Evolutionary conservation across 2,329 filamentous ascomycete species (phyloP).

Genomic region (Aureobasidium sp.): DNA sequence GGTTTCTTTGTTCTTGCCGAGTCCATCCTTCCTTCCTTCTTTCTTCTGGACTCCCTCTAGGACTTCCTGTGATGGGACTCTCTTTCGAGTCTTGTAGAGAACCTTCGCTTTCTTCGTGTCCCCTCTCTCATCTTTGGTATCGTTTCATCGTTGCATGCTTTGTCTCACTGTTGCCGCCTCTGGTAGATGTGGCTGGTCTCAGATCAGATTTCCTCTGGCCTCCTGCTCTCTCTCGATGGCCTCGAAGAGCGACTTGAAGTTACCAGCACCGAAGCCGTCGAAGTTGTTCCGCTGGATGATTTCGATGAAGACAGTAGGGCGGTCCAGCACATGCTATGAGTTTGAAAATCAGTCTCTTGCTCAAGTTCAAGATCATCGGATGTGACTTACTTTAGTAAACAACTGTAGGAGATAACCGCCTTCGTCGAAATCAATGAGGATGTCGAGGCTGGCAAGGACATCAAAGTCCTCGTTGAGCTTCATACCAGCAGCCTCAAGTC

Average conservation of each 20-base stretch:
- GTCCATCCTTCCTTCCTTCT: not conserved
- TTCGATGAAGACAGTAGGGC: constrained; percentile 96
- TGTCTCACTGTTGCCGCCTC: no score
- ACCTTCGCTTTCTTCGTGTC: no score
- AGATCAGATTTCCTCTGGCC: constrained; percentile 76
- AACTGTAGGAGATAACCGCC: constrained; percentile 80
- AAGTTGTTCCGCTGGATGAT: constrained; percentile 96
- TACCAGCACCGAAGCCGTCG: constrained; percentile 92
- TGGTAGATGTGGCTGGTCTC: not conserved
- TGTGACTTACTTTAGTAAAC: constrained; percentile 54
- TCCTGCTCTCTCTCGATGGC: constrained; percentile 96
- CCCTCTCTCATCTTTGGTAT: not conserved
- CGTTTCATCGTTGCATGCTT: not conserved
- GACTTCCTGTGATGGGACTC: not conserved
- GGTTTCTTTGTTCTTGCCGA: not conserved
- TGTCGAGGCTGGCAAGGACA: constrained; percentile 79
- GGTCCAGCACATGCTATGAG: constrained; percentile 80
- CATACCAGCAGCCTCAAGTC: constrained; percentile 70
- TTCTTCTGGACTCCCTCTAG: not conserved
- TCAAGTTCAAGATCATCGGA: not conserved
- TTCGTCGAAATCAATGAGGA: constrained; percentile 96
- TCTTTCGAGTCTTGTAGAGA: not conserved
- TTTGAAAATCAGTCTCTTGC: not conserved
- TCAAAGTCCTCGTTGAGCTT: constrained; percentile 82
- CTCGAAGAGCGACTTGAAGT: constrained; percentile 96